These are phyloP conservation scores for Saccharomycopsis fermentans DNA, from an alignment of 805 yeast species.

Conservation along the genomic window DNA sequence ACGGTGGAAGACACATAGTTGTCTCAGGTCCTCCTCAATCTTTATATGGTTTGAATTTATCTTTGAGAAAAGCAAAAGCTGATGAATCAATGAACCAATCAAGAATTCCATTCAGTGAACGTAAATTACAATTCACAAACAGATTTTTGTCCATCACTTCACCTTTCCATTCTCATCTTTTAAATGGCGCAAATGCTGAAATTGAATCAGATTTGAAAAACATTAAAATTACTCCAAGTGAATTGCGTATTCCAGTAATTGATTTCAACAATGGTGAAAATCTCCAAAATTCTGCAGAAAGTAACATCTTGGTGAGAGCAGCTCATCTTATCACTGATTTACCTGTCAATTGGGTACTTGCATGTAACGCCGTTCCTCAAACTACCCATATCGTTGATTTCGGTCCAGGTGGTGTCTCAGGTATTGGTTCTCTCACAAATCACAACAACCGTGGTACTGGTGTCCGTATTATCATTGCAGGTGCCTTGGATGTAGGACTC, in stretches of 20 bases:
- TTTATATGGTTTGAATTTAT: conserved; percentile 84
- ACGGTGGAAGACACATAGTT: conserved; percentile 93
- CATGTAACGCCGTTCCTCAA: conserved; percentile 50
- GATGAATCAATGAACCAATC: conserved; percentile 91
- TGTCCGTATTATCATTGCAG: conserved; percentile 86
- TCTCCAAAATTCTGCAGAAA: conserved; percentile 42
- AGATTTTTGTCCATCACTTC: conserved; percentile 91
- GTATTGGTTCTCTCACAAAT: conserved; percentile 91
- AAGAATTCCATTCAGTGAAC: conserved; percentile 84
- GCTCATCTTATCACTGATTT: conserved; percentile 76
- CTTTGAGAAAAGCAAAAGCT: conserved; percentile 90
- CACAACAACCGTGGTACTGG: conserved; percentile 99
- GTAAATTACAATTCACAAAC: conserved; percentile 88
- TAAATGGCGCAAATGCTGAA: conserved; percentile 57
- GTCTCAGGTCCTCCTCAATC: conserved; percentile 98
- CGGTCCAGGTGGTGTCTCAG: conserved; percentile 98
- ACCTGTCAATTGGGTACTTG: conserved; percentile 91
- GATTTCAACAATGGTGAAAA: conserved; percentile 84
- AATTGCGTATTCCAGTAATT: conserved; percentile 74
- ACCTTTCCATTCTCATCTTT: conserved; percentile 91
- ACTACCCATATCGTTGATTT: conserved; percentile 83
- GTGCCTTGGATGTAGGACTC: conserved; percentile 55
- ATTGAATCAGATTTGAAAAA: conserved; percentile 61
- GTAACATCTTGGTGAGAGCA: conserved; percentile 56
- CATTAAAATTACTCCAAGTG: conserved; percentile 44